Evolutionary conservation across 176 grass and related monocot genomes (phyloP).

Genomic region (Canna indica): DNA sequence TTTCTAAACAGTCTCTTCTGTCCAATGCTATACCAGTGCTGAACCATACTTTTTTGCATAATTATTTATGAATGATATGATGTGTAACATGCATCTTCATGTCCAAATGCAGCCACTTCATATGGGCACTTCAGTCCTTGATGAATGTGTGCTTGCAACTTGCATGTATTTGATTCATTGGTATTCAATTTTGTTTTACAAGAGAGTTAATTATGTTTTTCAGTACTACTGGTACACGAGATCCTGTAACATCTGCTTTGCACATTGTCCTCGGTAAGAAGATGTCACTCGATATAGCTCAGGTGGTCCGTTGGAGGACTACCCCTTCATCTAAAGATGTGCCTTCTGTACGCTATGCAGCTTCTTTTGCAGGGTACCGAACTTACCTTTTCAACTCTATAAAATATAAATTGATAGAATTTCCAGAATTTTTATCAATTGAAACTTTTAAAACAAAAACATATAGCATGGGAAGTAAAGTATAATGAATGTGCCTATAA

Average conservation of each 20-base stretch:
- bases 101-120: no score
- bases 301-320: slow-evolving; percentile 88
- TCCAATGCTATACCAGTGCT: no score
- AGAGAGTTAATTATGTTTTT: slow-evolving; percentile 13
- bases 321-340: slow-evolving; percentile 50
- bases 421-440: background rate
- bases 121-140: no score
- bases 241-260: slow-evolving; percentile 88
- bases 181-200: background rate
- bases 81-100: no score
- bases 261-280: slow-evolving; percentile 80
- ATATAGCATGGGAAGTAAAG: background rate
- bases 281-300: slow-evolving; percentile 86
- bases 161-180: background rate
- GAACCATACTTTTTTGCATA: no score
- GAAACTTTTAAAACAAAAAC: background rate
- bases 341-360: slow-evolving; percentile 69
- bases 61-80: no score
- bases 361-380: slow-evolving; percentile 88
- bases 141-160: background rate
- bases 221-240: slow-evolving; percentile 80
- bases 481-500: background rate
- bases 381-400: background rate
- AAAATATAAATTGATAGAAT: background rate
- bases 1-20: background rate